Evolutionary conservation across 805 yeast species (phyloP).

Genomic region (Torulaspora indica): DNA sequence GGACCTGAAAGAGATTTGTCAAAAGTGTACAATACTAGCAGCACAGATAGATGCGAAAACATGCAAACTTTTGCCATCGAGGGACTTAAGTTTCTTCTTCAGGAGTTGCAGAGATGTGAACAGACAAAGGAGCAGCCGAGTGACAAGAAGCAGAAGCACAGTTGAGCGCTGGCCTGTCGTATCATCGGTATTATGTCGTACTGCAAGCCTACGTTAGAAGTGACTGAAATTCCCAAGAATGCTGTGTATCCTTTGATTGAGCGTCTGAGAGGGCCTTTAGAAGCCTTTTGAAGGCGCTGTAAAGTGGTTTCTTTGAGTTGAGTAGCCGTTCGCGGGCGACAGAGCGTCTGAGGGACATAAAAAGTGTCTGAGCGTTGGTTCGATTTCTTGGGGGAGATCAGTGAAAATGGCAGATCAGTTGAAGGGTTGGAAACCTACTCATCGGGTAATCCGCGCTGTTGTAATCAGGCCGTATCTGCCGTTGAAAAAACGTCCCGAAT

Average conservation of each 20-base stretch:
- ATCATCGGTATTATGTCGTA: no score
- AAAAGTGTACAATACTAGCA: slow-evolving; percentile 42
- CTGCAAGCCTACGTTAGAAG: not conserved
- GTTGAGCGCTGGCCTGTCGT: not conserved
- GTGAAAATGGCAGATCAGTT: not conserved
- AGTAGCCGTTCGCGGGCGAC: no score
- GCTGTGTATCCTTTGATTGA: not conserved
- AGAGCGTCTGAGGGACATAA: no score
- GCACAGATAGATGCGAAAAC: slow-evolving; percentile 53
- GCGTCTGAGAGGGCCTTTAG: not conserved
- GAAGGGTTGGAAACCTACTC: slow-evolving; percentile 45
- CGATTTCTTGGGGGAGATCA: no score
- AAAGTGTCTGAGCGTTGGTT: no score
- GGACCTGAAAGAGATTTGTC: slow-evolving; percentile 59
- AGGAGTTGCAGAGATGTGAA: slow-evolving; percentile 38
- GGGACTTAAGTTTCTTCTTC: slow-evolving; percentile 59
- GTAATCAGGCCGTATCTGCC: slow-evolving; percentile 46
- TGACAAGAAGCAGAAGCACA: slow-evolving; percentile 7
- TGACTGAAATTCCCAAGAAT: not conserved
- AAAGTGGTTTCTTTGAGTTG: no score
- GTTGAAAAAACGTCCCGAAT: slow-evolving; percentile 36
- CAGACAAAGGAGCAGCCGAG: slow-evolving; percentile 4
- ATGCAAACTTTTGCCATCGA: slow-evolving; percentile 71
- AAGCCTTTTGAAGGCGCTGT: not conserved
- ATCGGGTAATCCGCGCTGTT: slow-evolving; percentile 42